Base-by-base conservation (phyloP, 495 filamentous ascomycete genomes). In the Aspergillus olivimuriae region DNA sequence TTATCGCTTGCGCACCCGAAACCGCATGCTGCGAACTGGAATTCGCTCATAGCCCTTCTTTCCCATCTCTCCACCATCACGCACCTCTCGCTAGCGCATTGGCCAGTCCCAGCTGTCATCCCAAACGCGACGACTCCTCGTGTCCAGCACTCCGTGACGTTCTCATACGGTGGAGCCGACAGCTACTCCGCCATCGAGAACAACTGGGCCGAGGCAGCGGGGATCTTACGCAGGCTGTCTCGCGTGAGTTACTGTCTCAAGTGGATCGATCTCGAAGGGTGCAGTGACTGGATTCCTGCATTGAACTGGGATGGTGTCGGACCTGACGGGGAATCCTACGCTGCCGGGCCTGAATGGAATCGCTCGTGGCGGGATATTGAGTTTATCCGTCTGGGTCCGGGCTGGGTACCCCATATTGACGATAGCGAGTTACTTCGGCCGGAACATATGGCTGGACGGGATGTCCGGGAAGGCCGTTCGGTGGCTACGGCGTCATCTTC, bases 221-320 rank as follows among this genome's bases (percentile, higher is more conserved):
- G 70, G 30, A 64, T 92, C 3, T 63, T 94, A 2, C 75, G 81
- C n/a, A 74, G 77, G 10, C 69, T 95, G 0, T 84, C 82, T 41
- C 70, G 69, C 19, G 66, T 63, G 10, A 75, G 84, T 1, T 87
- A 89, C 55, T 75, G 78, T 34, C 69, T 95, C 2, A 77, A 86
- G 57, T 89, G 81, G 63, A 73, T 95, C 0, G 87, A 92, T 55
- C 63, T 95, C 11, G 85, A 84, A 45, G 88, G 87, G 12, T 95
- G 89, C 58, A 62, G 60, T 0, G 69, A 74, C 12, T 95, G 89
- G 89, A 56, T 77, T 22, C 60, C 64, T 3, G 85, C 84, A 1
- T 60, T 94, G n/a, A 61, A 52, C 10, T 76, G 70, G 63, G 58
- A 59, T 2, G 68, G 60, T 2, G 43, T 39, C 11, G 60, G 57